Evolutionary conservation across 441 rosid genomes (phyloP).

Genomic region (Gossypium laxum): DNA sequence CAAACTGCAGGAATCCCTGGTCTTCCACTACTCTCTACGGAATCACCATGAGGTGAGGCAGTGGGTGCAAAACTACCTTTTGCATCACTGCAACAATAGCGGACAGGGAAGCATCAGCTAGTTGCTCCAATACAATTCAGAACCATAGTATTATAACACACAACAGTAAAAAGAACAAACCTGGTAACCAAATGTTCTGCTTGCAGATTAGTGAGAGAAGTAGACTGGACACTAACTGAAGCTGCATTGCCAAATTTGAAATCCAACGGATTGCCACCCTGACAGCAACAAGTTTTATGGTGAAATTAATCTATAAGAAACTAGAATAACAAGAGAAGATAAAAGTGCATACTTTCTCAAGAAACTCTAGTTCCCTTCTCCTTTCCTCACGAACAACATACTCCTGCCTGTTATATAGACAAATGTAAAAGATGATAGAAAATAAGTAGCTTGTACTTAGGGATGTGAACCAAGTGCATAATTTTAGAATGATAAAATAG

Average conservation of each 20-base stretch:
- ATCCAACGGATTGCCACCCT: conserved; percentile 99
- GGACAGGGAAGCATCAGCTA: conserved; percentile 16
- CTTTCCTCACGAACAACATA: conserved; percentile 93
- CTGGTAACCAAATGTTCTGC: conserved; percentile 74
- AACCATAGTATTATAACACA: conserved; percentile 12
- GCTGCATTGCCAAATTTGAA: conserved; percentile 70
- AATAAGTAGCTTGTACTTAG: not conserved
- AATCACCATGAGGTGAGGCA: conserved; percentile 91
- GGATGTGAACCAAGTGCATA: not conserved
- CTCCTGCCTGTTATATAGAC: conserved; percentile 63
- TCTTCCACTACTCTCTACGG: conserved; percentile 92
- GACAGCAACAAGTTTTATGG: conserved; percentile 23
- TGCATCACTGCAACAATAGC: conserved; percentile 61
- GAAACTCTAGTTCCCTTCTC: conserved; percentile 88
- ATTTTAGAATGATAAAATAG: not conserved
- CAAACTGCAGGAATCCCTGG: conserved; percentile 53
- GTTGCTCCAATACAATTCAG: conserved; percentile 15
- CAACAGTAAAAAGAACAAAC: conserved; percentile 35
- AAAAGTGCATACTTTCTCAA: conserved; percentile 71
- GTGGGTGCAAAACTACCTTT: conserved; percentile 86
- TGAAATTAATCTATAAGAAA: conserved; percentile 4
- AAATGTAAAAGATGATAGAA: conserved; percentile 6
- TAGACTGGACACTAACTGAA: conserved; percentile 82
- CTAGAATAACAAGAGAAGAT: conserved; percentile 19
- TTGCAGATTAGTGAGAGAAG: conserved; percentile 75